phyloP scores from a whole-genome alignment of 371 early-diverging fungal genomes.

The Dichotomocladium elegans region DNA sequence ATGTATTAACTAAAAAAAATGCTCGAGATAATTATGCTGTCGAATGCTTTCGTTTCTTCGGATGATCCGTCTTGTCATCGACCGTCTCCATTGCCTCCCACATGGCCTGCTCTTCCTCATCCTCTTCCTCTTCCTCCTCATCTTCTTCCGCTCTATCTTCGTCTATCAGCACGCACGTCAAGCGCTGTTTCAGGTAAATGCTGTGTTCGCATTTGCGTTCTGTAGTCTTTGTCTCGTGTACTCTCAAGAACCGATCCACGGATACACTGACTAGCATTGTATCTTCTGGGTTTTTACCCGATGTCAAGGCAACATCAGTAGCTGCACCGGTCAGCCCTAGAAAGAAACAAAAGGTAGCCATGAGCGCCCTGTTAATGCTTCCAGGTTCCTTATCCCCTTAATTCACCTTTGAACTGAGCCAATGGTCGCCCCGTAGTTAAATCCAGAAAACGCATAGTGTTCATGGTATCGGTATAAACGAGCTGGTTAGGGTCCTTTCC shows the following conservation, averaged over 20 bases:
- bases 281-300: slow-evolving; percentile 5
- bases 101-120: slow-evolving; percentile 38
- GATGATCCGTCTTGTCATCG: slow-evolving; percentile 40
- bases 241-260: slow-evolving; percentile 74
- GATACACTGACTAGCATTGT: slow-evolving; percentile 59
- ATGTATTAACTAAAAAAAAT: too few relatives aligned
- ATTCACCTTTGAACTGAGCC: slow-evolving; percentile 46
- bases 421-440: slow-evolving; percentile 55
- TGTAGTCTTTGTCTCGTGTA: slow-evolving; percentile 63
- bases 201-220: slow-evolving; percentile 60
- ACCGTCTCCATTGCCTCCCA: slow-evolving; percentile 55
- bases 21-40: background rate
- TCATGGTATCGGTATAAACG: slow-evolving; percentile 75
- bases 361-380: too few relatives aligned
- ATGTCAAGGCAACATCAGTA: slow-evolving; percentile 41
- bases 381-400: too few relatives aligned
- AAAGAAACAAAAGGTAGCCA: too few relatives aligned
- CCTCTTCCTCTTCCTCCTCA: slow-evolving; percentile 26
- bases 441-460: slow-evolving; percentile 64
- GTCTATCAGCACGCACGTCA: slow-evolving; percentile 69
- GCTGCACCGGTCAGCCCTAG: slow-evolving; percentile 75
- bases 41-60: slow-evolving; percentile 7
- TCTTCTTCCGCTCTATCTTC: slow-evolving; percentile 39
- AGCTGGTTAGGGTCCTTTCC: slow-evolving; percentile 56
- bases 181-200: slow-evolving; percentile 78